Percentiles rank a stretch among this genome's conserved stretches.
These are phyloP conservation scores for Lipomyces yamanashiensis DNA, from an alignment of 805 yeast species.

Conservation along the genomic window DNA sequence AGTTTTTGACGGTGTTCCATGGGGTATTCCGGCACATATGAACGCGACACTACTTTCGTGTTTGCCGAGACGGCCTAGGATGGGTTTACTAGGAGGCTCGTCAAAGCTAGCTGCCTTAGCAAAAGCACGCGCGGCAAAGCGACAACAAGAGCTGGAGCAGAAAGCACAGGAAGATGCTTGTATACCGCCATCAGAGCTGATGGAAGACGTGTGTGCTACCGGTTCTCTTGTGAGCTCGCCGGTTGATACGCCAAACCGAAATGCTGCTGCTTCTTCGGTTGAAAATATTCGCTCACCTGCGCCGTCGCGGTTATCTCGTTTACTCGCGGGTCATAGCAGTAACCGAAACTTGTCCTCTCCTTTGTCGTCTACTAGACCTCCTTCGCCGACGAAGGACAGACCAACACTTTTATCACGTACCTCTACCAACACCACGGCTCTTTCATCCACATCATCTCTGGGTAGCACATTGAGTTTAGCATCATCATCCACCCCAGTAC, in stretches of 20 bases:
- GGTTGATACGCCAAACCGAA: too few species aligned
- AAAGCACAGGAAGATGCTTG: not conserved
- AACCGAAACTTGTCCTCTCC: not conserved
- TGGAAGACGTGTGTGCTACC: slow-evolving; percentile 17
- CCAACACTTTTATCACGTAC: not conserved
- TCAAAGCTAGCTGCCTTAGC: slow-evolving; percentile 58
- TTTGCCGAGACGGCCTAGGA: not conserved
- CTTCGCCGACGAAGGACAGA: slow-evolving; percentile 1
- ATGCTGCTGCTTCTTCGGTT: not conserved
- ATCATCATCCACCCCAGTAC: not conserved
- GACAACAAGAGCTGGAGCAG: slow-evolving; percentile 19
- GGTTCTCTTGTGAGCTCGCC: not conserved
- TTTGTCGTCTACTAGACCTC: not conserved
- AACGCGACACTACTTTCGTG: slow-evolving; percentile 7
- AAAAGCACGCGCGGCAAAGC: slow-evolving; percentile 45
- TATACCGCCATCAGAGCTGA: slow-evolving; percentile 3
- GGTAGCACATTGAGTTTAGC: not conserved
- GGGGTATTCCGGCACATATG: slow-evolving; percentile 12
- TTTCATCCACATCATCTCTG: not conserved
- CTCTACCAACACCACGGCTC: not conserved
- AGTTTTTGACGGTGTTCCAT: slow-evolving; percentile 26
- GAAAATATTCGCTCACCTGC: not conserved
- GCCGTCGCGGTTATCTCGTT: slow-evolving; percentile 8
- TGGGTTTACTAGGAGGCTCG: slow-evolving; percentile 33
- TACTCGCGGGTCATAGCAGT: slow-evolving; percentile 2